These are phyloP conservation scores for Paracamarosporium sp. DNA, from an alignment of 2,329 filamentous ascomycete species.

Conservation along the genomic window DNA sequence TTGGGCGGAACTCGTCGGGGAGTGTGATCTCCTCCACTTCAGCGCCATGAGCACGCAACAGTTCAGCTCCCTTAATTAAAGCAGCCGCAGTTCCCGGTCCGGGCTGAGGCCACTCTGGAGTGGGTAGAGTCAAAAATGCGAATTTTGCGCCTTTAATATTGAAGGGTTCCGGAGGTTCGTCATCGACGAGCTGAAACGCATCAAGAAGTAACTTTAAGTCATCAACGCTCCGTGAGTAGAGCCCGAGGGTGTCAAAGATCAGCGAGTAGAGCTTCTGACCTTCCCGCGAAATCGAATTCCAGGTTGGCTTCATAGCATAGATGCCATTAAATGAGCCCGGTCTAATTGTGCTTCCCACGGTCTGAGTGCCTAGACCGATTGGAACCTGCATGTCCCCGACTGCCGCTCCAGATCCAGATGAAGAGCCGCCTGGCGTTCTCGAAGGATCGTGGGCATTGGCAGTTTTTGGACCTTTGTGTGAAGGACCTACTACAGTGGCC, in stretches of 20 bases:
- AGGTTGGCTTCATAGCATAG: slow-evolving; percentile 71
- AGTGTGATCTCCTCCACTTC: slow-evolving; percentile 63
- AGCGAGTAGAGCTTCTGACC: slow-evolving; percentile 66
- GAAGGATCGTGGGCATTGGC: slow-evolving; percentile 62
- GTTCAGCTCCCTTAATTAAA: slow-evolving; percentile 38
- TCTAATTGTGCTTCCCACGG: slow-evolving; percentile 68
- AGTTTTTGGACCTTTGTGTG: slow-evolving; percentile 52
- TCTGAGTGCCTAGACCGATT: slow-evolving; percentile 69
- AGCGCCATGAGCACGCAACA: slow-evolving; percentile 57
- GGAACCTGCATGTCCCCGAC: slow-evolving; percentile 71
- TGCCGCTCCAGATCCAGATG: slow-evolving; percentile 70
- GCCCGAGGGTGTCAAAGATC: slow-evolving; percentile 67
- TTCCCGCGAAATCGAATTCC: slow-evolving; percentile 67
- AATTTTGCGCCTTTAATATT: slow-evolving; percentile 57
- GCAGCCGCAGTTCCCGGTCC: slow-evolving; percentile 46
- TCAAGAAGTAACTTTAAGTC: slow-evolving; percentile 65
- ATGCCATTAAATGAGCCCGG: slow-evolving; percentile 71
- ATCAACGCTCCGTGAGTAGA: slow-evolving; percentile 64
- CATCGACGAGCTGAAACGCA: slow-evolving; percentile 62
- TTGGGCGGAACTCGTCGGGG: slow-evolving; percentile 55
- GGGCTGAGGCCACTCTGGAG: slow-evolving; percentile 57
- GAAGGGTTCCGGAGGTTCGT: slow-evolving; percentile 50
- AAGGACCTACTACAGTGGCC: slow-evolving; percentile 57
- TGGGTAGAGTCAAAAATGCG: slow-evolving; percentile 58
- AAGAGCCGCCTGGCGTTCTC: slow-evolving; percentile 71